Evolutionary conservation across 1,284 basidiomycete genomes (phyloP).

Genomic region (Schizophyllum amplum): DNA sequence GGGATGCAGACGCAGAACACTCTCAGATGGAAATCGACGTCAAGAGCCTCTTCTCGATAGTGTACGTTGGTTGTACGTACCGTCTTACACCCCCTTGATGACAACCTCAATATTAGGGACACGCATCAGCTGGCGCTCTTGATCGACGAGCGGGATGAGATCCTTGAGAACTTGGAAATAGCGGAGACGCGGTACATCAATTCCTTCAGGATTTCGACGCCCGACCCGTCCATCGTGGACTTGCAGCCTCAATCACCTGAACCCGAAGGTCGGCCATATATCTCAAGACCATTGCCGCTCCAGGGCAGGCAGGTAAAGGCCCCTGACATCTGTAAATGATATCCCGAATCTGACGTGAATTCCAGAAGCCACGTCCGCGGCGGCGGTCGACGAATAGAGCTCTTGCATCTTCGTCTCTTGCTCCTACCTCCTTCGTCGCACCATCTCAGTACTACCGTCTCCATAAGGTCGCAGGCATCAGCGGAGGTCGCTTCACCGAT

Average conservation of each 20-base stretch:
- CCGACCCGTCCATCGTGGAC: slow-evolving; percentile 57
- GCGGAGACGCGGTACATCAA: slow-evolving; percentile 72
- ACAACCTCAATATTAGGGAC: slow-evolving; percentile 31
- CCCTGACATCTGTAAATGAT: no score
- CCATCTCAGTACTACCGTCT: slow-evolving; percentile 72
- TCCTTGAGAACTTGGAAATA: slow-evolving; percentile 69
- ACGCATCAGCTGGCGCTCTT: slow-evolving; percentile 56
- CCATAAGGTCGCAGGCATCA: slow-evolving; percentile 50
- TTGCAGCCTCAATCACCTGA: slow-evolving; percentile 27
- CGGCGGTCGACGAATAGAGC: slow-evolving; percentile 49
- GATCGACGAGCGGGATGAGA: slow-evolving; percentile 64
- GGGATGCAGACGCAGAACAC: slow-evolving; percentile 31
- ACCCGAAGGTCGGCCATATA: slow-evolving; percentile 35
- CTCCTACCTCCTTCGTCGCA: slow-evolving; percentile 69
- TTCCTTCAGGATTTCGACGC: slow-evolving; percentile 65
- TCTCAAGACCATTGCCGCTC: slow-evolving; percentile 60
- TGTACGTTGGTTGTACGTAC: slow-evolving; percentile 32
- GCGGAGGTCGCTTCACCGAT: slow-evolving; percentile 48
- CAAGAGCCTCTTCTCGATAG: slow-evolving; percentile 65
- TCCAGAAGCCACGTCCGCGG: slow-evolving; percentile 27
- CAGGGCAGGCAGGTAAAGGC: slow-evolving; percentile 15
- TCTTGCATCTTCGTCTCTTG: slow-evolving; percentile 54
- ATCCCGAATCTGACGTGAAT: no score
- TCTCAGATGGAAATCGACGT: slow-evolving; percentile 50
- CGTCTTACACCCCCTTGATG: not conserved